phyloP scores from a whole-genome alignment of 768 basidiomycete species.

The Podaxis rugospora region DNA sequence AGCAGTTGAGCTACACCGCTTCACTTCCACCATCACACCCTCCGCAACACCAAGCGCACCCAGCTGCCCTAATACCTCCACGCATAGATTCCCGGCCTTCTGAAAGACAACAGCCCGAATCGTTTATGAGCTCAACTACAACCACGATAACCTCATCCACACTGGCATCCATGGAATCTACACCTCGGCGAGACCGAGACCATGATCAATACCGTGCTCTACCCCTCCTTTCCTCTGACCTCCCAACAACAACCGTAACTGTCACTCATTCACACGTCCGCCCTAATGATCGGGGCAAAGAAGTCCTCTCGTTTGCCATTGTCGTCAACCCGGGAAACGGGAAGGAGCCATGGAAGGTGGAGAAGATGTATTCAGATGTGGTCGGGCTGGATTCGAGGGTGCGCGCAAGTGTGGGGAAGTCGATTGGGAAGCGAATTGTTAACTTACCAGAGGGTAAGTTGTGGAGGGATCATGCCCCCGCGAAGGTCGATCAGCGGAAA shows the following conservation, averaged over 20 bases:
- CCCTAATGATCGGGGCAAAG: constrained; percentile 87
- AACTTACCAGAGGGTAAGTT: constrained; percentile 86
- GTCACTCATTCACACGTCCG: constrained; percentile 83
- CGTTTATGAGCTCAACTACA: constrained; percentile 1
- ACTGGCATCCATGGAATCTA: not conserved
- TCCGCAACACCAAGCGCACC: not conserved
- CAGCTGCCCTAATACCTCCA: not conserved
- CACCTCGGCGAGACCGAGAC: constrained; percentile 13
- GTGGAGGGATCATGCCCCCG: constrained; percentile 97
- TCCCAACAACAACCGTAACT: constrained; percentile 62
- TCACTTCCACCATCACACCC: not conserved
- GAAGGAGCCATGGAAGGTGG: constrained; percentile 77
- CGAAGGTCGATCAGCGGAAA: constrained; percentile 95
- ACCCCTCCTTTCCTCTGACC: constrained; percentile 64
- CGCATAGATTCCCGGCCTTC: constrained; percentile 2
- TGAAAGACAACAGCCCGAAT: constrained; percentile 13
- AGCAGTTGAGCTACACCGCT: not conserved
- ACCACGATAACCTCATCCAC: not conserved
- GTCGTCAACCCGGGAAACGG: constrained; percentile 65
- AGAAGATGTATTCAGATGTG: constrained; percentile 93
- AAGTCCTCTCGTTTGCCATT: constrained; percentile 87
- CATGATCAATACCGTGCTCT: constrained; percentile 44
- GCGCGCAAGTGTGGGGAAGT: constrained; percentile 60
- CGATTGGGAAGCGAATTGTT: constrained; percentile 72
- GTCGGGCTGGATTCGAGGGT: constrained; percentile 82